Percentiles rank a stretch among this genome's conserved stretches.
Evolutionary conservation across 2,329 filamentous ascomycete species (phyloP).

Genomic region (Cordyceps javanica): DNA sequence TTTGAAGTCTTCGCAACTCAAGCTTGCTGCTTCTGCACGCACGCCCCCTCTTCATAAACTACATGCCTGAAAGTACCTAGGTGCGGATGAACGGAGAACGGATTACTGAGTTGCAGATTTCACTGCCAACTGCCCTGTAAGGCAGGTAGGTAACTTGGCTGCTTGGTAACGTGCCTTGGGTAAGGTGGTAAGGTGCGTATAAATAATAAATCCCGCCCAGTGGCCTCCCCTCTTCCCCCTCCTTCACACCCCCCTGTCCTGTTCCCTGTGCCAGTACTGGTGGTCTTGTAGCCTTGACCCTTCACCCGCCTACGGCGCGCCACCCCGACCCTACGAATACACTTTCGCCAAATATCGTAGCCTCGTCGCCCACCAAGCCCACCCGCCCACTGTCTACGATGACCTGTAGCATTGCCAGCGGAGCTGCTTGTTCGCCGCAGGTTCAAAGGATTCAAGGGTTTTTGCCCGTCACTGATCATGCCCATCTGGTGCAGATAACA

Average conservation of each 20-base stretch:
- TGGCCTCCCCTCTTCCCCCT: no score
- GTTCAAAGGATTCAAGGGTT: not conserved
- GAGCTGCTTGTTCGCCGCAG: not conserved
- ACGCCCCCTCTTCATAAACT: no score
- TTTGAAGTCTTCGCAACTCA: no score
- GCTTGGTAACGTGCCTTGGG: no score
- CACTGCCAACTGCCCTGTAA: conserved; percentile 9
- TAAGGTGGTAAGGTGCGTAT: no score
- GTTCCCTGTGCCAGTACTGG: not conserved
- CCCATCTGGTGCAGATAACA: not conserved
- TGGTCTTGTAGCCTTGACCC: not conserved
- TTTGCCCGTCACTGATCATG: not conserved
- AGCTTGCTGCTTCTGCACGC: not conserved
- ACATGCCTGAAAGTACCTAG: no score
- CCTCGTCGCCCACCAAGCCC: conserved; percentile 1
- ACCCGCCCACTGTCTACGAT: conserved; percentile 2
- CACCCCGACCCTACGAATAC: no score
- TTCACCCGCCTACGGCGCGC: no score
- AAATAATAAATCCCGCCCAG: no score
- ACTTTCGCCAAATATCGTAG: conserved; percentile 1
- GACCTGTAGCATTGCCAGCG: conserved; percentile 7
- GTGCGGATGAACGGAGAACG: no score
- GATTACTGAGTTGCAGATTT: not conserved
- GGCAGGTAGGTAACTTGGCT: no score
- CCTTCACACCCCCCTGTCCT: not conserved